Percentiles rank a stretch among this genome's conserved stretches.
Conservation (phyloP, 2,329 filamentous ascomycete species). For the Tothia fuscella region DNA sequence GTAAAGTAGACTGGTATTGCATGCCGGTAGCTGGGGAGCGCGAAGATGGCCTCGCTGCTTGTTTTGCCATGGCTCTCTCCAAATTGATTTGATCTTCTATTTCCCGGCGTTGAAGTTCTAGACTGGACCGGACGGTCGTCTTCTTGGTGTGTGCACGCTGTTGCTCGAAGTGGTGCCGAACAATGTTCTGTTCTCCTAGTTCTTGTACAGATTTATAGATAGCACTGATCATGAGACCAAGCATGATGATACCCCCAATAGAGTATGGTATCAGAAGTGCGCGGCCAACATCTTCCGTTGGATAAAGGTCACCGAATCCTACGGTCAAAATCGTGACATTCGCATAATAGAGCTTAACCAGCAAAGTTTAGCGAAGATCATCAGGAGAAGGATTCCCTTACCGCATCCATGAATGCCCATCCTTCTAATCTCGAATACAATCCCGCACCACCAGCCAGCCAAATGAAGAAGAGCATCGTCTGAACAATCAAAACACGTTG, state of each 20-base stretch:
- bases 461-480: slow-evolving; percentile 10
- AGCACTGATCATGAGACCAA: slow-evolving; percentile 8
- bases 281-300: slow-evolving; percentile 1
- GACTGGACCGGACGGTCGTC: slow-evolving; percentile 7
- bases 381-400: background rate
- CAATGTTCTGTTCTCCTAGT: slow-evolving; percentile 9
- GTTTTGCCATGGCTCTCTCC: slow-evolving; percentile 5
- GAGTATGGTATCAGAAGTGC: slow-evolving; percentile 10
- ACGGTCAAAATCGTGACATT: slow-evolving; percentile 55
- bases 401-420: slow-evolving; percentile 8
- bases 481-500: slow-evolving; percentile 9
- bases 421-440: slow-evolving; percentile 7
- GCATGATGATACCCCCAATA: slow-evolving; percentile 7
- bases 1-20: background rate
- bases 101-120: slow-evolving; percentile 6
- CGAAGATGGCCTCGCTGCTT: slow-evolving; percentile 10
- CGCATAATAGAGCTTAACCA: slow-evolving; percentile 53
- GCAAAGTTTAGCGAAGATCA: background rate
- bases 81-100: slow-evolving; percentile 6
- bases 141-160: background rate
- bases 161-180: slow-evolving; percentile 9
- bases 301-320: slow-evolving; percentile 36
- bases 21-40: slow-evolving; percentile 9
- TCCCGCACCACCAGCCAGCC: slow-evolving; percentile 8
- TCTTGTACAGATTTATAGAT: slow-evolving; percentile 10